A percentile compares a stretch with the other conserved stretches of the same genome.
Conservation (phyloP, 768 basidiomycete species). For the Tulasnella calospora region DNA sequence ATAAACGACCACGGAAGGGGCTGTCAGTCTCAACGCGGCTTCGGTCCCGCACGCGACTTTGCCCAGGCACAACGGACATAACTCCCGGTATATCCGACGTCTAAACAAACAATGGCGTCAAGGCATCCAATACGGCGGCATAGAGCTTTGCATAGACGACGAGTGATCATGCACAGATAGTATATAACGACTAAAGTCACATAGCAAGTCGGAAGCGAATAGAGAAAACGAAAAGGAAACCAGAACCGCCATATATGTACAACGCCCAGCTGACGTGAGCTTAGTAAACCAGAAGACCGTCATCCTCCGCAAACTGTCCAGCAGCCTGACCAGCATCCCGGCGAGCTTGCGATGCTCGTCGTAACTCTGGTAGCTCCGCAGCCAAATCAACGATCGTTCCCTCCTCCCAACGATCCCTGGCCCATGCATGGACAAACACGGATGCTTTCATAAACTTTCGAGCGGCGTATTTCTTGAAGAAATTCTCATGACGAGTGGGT, state of each 20-base stretch:
- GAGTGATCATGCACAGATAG: slow-evolving; percentile 3
- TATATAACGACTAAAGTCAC: neutral
- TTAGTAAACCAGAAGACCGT: slow-evolving; percentile 10
- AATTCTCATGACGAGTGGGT: slow-evolving; percentile 64
- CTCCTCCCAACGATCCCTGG: slow-evolving; percentile 58
- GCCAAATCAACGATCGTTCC: slow-evolving; percentile 53
- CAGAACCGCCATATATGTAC: neutral
- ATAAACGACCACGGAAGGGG: neutral
- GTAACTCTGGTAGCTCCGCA: slow-evolving; percentile 53
- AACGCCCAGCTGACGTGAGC: neutral
- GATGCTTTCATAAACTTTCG: slow-evolving; percentile 87
- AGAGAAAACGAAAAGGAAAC: neutral
- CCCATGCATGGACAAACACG: slow-evolving; percentile 81
- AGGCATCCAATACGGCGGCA: neutral
- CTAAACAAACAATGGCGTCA: neutral
- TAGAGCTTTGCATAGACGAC: neutral
- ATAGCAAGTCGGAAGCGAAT: slow-evolving; percentile 3
- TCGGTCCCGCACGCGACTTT: no score
- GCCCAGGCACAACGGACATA: neutral
- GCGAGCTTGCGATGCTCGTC: slow-evolving; percentile 6
- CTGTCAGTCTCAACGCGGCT: neutral
- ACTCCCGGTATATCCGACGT: neutral
- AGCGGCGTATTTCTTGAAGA: slow-evolving; percentile 84
- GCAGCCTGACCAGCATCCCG: slow-evolving; percentile 24
- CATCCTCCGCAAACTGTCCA: slow-evolving; percentile 13